Percentiles rank a stretch among this genome's conserved stretches.
Evolutionary conservation across 1,139 yeast genomes (phyloP).

Genomic region (Diutina pseudorugosa): DNA sequence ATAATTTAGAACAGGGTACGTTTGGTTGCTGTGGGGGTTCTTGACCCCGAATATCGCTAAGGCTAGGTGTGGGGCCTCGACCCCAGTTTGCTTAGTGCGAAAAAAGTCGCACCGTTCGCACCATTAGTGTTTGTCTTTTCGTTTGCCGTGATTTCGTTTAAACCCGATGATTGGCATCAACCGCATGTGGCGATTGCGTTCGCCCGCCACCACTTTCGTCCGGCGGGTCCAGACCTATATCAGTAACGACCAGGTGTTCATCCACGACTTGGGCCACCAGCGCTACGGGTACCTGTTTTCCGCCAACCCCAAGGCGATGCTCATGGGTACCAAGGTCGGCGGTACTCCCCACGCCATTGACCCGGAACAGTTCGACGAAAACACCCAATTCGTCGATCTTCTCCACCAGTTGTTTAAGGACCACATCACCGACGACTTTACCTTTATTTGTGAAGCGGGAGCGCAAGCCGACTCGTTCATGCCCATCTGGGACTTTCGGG

Average conservation of each 20-base stretch:
- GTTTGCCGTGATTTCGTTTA: too few species aligned
- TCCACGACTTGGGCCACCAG: neutral
- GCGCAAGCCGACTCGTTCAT: constrained; percentile 43
- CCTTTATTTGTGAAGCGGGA: constrained; percentile 51
- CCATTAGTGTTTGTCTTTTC: too few species aligned
- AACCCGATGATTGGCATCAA: neutral
- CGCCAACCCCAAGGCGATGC: constrained; percentile 19
- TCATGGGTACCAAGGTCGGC: constrained; percentile 13
- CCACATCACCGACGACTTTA: constrained; percentile 33
- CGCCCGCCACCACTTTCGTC: neutral
- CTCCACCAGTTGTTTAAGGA: constrained; percentile 18
- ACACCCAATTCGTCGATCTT: constrained; percentile 17
- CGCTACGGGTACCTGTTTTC: constrained; percentile 12
- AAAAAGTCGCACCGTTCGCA: too few species aligned
- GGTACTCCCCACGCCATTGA: constrained; percentile 10
- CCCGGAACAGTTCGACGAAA: constrained; percentile 16
- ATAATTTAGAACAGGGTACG: too few species aligned
- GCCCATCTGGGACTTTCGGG: constrained; percentile 66
- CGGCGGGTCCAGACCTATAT: neutral
- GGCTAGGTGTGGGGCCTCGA: too few species aligned
- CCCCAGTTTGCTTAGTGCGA: too few species aligned
- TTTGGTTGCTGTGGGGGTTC: too few species aligned
- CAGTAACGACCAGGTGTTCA: neutral
- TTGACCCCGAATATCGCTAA: too few species aligned
- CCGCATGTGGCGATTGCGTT: neutral